Evolutionary conservation across 2,329 filamentous ascomycete genomes (phyloP), one percentile per base, ranked within the genome.

Genomic region (Ophiosphaerella narmari): DNA sequence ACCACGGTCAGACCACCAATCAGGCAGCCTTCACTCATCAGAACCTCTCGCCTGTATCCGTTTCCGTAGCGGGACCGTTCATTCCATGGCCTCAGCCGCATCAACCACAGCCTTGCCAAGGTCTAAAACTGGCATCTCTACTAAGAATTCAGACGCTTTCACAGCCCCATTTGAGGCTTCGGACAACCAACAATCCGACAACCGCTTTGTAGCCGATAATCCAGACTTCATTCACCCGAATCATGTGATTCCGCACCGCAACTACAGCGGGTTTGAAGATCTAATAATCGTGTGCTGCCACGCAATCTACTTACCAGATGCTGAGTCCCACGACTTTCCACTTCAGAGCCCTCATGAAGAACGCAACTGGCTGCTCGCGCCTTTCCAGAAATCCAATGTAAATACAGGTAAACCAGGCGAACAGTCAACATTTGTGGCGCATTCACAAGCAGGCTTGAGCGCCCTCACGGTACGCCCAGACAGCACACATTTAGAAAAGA

Each of bases 251-350:
- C 65, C 65, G 9, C 54, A 56, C 7, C 58, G 47, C 24, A 67
- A 54, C 37, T 70, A 70, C 50, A 48, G 54, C 2, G 56, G 56
- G 3, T 55, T 65, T 14, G 65, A 71, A 12, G 65, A 89, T 57
- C 80, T 95, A 9, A 83, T 95, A 43, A 76, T 95, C 40, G 87
- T 95, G 43, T 94, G 90, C 77, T 92, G 91, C 70, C 91, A 96
- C 74, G 89, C 85, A 24, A 90, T 93, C 50, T 95, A 88, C 80
- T 56, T 67, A 13, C 68, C 70, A 9, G 63, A 68, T 50, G 60
- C 59, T 7, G 56, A 60, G 4, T 52, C 52, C 18, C 39, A 63
- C 3, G 53, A 61, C 43, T 67, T 73, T 31, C 60, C 66, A 2
- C 53, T 68, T 6, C 46, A 65, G 31, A 65, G 62, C 34, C 68